Percentiles rank a stretch among this genome's conserved stretches.
These are phyloP conservation scores for Auriscalpium orientale DNA, from an alignment of 768 basidiomycete species.

Conservation along the genomic window DNA sequence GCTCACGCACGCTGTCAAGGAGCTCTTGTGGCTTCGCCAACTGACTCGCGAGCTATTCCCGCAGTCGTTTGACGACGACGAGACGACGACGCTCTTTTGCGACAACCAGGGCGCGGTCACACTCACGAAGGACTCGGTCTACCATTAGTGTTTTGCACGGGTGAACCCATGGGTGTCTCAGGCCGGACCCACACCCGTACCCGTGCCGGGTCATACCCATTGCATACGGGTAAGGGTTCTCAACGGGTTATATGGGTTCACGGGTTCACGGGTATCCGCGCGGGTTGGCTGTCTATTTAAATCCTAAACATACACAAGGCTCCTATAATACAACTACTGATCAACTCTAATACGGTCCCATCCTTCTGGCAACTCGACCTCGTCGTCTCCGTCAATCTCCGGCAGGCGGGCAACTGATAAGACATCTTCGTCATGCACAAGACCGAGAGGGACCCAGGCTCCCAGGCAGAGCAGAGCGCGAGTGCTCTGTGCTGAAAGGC, in stretches of 20 bases:
- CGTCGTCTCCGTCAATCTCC: not conserved
- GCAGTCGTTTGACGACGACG: too few relatives aligned
- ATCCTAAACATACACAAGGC: not conserved
- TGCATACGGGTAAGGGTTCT: not conserved
- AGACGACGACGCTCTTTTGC: constrained; percentile 19
- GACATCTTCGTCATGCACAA: not conserved
- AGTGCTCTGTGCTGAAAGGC: constrained; percentile 16
- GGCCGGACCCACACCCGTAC: not conserved
- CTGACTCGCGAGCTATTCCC: not conserved
- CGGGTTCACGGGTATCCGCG: not conserved
- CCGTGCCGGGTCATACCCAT: not conserved
- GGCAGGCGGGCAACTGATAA: not conserved
- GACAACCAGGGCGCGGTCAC: constrained; percentile 32
- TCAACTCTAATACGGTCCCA: not conserved
- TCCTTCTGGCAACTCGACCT: not conserved
- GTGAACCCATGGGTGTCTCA: not conserved
- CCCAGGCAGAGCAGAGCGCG: constrained; percentile 3
- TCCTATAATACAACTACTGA: not conserved
- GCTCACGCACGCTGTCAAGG: not conserved
- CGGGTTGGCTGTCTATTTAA: not conserved
- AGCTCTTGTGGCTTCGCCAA: not conserved
- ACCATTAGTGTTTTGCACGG: constrained; percentile 14
- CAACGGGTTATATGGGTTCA: not conserved
- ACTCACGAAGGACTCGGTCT: constrained; percentile 21
- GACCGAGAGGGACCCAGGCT: not conserved